Conservation (phyloP, 306 rosid genomes). For the Castanopsis chinensis region DNA sequence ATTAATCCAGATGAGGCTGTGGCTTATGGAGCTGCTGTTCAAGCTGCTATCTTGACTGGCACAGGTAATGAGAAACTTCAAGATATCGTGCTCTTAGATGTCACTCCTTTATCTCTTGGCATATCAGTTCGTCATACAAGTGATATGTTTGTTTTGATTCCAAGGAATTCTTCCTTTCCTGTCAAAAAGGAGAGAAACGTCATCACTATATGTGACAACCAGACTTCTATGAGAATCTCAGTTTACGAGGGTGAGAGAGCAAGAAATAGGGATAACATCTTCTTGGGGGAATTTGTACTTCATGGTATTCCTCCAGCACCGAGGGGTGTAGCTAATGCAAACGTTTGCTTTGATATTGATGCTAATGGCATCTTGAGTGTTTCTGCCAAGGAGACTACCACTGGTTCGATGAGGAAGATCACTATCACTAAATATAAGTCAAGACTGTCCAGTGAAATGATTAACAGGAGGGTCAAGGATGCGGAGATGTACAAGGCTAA, state of each 20-base stretch:
- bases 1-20: slow-evolving; percentile 24
- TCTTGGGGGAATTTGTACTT: slow-evolving; percentile 15
- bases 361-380: slow-evolving; percentile 4
- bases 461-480: slow-evolving; percentile 13
- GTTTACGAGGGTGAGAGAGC: slow-evolving; percentile 25
- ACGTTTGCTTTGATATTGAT: not conserved
- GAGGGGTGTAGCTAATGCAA: not conserved
- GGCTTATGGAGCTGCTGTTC: slow-evolving; percentile 13
- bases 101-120: slow-evolving; percentile 20
- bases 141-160: not conserved
- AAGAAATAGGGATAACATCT: slow-evolving; percentile 1
- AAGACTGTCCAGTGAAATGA: slow-evolving; percentile 15
- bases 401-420: slow-evolving; percentile 6
- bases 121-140: not conserved
- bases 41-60: slow-evolving; percentile 11
- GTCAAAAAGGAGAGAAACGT: not conserved
- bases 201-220: slow-evolving; percentile 13
- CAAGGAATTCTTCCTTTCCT: not conserved
- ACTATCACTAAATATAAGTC: slow-evolving; percentile 18
- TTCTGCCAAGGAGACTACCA: slow-evolving; percentile 12
- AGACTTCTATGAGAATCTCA: not conserved
- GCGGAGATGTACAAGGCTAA: slow-evolving; percentile 15
- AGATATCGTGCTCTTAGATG: slow-evolving; percentile 14
- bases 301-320: slow-evolving; percentile 18
- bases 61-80: slow-evolving; percentile 1